phyloP scores from a whole-genome alignment of 306 rosid species.

The Glycine tomentella region DNA sequence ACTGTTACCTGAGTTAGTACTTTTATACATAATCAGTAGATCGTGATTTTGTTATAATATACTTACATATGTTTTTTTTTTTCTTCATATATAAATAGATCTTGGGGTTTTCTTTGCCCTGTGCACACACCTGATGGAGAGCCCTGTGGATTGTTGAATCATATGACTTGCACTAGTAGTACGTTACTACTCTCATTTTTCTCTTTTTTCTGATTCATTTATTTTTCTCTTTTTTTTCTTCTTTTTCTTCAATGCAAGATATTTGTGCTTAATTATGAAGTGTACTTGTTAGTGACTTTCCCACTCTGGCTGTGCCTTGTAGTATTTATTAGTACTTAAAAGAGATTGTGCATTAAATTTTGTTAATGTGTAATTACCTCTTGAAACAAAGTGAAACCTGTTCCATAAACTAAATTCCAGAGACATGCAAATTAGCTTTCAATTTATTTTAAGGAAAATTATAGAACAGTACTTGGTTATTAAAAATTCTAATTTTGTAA shows the following conservation, averaged over 20 bases:
- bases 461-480: background rate
- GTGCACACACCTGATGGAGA: conserved; percentile 99
- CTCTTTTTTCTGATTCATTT: conserved; percentile 12
- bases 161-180: conserved; percentile 80
- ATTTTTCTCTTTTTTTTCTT: background rate
- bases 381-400: background rate
- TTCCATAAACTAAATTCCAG: conserved; percentile 1
- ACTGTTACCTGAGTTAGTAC: no score
- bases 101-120: conserved; percentile 99
- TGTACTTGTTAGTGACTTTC: background rate
- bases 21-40: background rate
- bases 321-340: background rate
- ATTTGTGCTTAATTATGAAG: background rate
- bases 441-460: background rate
- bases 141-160: conserved; percentile 98
- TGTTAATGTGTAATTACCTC: background rate
- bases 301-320: background rate
- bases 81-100: conserved; percentile 60
- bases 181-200: conserved; percentile 52
- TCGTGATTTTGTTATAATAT: conserved; percentile 16
- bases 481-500: background rate
- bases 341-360: background rate
- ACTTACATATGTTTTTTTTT: background rate
- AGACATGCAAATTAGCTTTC: background rate
- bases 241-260: background rate